Conservation (phyloP, 768 basidiomycete species). For the Macrolepiota dolichaula region DNA sequence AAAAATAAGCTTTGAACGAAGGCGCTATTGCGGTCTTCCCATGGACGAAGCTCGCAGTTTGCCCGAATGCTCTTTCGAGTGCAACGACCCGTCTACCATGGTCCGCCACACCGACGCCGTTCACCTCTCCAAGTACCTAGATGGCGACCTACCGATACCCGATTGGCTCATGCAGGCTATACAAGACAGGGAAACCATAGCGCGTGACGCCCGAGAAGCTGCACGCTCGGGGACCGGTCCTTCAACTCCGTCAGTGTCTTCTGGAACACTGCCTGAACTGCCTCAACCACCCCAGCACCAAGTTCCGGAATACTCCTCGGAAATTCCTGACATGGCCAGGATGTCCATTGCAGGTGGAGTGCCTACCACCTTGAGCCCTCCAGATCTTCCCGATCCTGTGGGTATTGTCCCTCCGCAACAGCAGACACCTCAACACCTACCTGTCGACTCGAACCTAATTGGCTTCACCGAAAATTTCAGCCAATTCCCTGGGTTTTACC, state of each 20-base stretch:
- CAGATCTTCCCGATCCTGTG: not conserved
- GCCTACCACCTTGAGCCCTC: not conserved
- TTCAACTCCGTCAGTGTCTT: not conserved
- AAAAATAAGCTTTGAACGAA: not conserved
- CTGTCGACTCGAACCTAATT: not conserved
- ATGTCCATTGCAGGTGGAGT: not conserved
- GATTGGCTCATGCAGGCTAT: not conserved
- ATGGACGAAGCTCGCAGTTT: not conserved
- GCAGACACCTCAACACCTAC: not conserved
- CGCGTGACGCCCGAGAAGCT: not conserved
- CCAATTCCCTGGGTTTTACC: not conserved
- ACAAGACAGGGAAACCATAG: not conserved
- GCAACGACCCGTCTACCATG: conserved; percentile 1
- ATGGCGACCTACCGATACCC: not conserved
- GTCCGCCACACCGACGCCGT: not conserved
- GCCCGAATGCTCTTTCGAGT: not conserved
- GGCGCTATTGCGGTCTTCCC: not conserved
- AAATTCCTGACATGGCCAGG: not conserved
- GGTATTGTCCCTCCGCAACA: not conserved
- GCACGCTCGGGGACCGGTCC: no score
- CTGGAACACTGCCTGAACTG: no score
- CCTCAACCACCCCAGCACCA: not conserved
- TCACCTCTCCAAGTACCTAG: not conserved
- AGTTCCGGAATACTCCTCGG: not conserved
- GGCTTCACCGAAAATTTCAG: not conserved